Evolutionary conservation across 2,329 filamentous ascomycete species (phyloP).

Genomic region (Xylaria hypoxylon): DNA sequence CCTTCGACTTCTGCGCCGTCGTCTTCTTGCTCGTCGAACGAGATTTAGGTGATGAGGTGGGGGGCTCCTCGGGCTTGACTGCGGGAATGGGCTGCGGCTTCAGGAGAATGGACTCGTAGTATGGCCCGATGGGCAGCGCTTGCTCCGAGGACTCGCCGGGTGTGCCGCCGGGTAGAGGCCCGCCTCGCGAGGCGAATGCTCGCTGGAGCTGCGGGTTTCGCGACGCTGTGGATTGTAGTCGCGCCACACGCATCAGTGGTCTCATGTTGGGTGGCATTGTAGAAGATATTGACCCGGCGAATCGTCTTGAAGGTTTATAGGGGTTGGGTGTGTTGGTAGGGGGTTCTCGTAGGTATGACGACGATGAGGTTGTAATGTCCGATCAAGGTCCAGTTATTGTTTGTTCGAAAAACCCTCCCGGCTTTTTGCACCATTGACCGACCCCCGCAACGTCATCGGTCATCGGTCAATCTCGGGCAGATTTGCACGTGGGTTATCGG

Average conservation of each 20-base stretch:
- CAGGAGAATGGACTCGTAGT: slow-evolving; percentile 69
- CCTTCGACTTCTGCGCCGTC: slow-evolving; percentile 42
- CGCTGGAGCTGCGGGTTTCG: slow-evolving; percentile 39
- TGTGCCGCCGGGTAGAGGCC: slow-evolving; percentile 46
- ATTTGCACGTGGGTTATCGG: background rate
- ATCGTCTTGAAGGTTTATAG: background rate
- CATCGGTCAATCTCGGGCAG: slow-evolving; percentile 24
- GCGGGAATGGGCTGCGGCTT: slow-evolving; percentile 57
- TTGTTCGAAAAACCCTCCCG: slow-evolving; percentile 14
- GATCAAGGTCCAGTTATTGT: background rate
- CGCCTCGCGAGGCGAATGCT: slow-evolving; percentile 43
- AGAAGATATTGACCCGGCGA: background rate
- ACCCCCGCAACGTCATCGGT: slow-evolving; percentile 33
- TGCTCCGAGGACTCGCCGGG: slow-evolving; percentile 53
- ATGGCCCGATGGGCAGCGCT: slow-evolving; percentile 65
- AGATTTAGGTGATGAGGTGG: slow-evolving; percentile 54
- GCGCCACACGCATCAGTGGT: slow-evolving; percentile 44
- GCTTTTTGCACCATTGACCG: slow-evolving; percentile 25
- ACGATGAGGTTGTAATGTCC: background rate
- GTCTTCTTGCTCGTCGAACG: slow-evolving; percentile 35
- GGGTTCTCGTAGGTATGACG: background rate
- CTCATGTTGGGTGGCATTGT: slow-evolving; percentile 45
- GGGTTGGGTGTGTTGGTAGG: no score
- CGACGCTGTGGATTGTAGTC: slow-evolving; percentile 37
- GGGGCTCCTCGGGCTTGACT: slow-evolving; percentile 59